Evolutionary conservation across 1,284 basidiomycete species (phyloP), one percentile per base, ranked within the genome.

Genomic region (Ganoderma lucidum): DNA sequence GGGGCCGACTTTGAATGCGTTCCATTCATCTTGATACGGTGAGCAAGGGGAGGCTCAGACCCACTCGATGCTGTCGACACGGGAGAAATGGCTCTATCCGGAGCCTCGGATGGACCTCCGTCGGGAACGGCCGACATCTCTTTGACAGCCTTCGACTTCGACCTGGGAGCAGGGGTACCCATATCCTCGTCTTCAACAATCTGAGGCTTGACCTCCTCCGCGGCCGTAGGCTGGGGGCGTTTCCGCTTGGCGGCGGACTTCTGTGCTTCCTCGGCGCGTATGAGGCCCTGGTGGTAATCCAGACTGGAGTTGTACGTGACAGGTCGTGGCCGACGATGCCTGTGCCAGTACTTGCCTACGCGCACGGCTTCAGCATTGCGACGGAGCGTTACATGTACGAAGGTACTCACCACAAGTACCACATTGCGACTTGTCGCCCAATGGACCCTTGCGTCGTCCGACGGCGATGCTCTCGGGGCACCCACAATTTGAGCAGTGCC

Each of bases 401-500:
- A 64, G 30, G 62, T 60, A 87, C 92, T 78, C 85, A 93, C 96
- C 95, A 81, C 97, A 98, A 39, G 90, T 88, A 53, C 93, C 95
- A 82, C 97, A 99, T 77, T 98, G 91, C 28, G 91, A 93, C 81
- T 96, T 96, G 77, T 96, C 92, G 32, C 96, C 96, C 67, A 96
- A 82, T 3, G 95, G 95, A 2, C 96, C 96, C 79, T 97, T 97
- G 74, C 94, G 86, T 72, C 93, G 84, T 10, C 95, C 94, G 64
- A 95, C 84, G 2, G 95, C 93, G 65, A 96, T 90, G 73, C 83
- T 88, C 77, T 95, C 96, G 0, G 96, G 95, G 77, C 93, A 93
- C 23, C 96, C 96, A 73, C 92, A 96, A 77, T 96, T 96, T 56
- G 93, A 95, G 79, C 96, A 97, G 81, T 96, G 94, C 96, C 96